These are phyloP conservation scores for Erodium maritimum DNA, from an alignment of 345 rosid genomes.

Conservation along the genomic window DNA sequence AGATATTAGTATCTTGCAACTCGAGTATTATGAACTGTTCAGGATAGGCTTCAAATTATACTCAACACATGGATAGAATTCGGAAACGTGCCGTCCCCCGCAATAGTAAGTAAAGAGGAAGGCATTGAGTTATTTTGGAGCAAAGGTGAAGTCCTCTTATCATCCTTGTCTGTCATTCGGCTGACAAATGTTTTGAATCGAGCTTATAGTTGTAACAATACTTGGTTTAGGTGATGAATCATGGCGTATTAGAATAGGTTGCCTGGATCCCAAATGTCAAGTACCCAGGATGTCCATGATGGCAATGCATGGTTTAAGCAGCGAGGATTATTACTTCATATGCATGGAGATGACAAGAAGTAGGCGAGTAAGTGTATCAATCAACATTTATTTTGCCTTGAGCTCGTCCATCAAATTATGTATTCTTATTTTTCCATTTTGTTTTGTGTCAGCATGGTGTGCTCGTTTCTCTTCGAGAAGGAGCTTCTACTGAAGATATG, in stretches of 20 bases:
- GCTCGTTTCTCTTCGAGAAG: slow-evolving; percentile 45
- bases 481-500: slow-evolving; percentile 36
- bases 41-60: slow-evolving; percentile 79
- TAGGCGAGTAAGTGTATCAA: slow-evolving; percentile 19
- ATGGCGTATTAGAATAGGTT: slow-evolving; percentile 54
- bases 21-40: slow-evolving; percentile 10
- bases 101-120: slow-evolving; percentile 62
- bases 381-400: not conserved
- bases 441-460: slow-evolving; percentile 26
- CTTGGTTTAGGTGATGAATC: slow-evolving; percentile 27
- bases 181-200: not conserved
- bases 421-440: not conserved
- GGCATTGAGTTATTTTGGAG: slow-evolving; percentile 49
- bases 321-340: slow-evolving; percentile 36
- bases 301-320: slow-evolving; percentile 32
- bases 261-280: slow-evolving; percentile 26
- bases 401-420: not conserved
- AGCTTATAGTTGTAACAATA: not conserved
- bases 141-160: slow-evolving; percentile 34
- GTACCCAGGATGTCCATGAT: slow-evolving; percentile 30
- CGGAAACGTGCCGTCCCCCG: slow-evolving; percentile 52
- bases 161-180: not conserved
- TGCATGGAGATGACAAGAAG: slow-evolving; percentile 30
- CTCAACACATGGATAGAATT: slow-evolving; percentile 55
- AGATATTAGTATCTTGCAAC: slow-evolving; percentile 1